Evolutionary conservation across 306 rosid species (phyloP).

Genomic region (Biancaea sappan): DNA sequence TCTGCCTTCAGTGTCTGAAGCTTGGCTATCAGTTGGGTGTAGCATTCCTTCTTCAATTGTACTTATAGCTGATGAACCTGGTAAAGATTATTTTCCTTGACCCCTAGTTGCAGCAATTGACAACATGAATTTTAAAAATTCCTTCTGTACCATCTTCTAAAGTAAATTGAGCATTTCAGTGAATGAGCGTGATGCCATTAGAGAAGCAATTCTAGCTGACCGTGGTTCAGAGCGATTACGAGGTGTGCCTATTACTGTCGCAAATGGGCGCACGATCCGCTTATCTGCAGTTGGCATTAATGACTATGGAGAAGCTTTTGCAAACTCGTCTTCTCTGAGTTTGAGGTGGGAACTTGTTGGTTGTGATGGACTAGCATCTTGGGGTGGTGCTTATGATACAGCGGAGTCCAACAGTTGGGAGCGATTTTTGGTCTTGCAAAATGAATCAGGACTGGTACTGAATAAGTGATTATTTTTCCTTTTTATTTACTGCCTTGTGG

Average conservation of each 20-base stretch:
- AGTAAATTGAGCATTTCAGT: conserved; percentile 54
- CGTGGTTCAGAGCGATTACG: conserved; percentile 56
- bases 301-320: conserved; percentile 74
- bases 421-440: conserved; percentile 80
- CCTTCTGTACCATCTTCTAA: conserved; percentile 19
- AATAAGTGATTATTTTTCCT: conserved; percentile 26
- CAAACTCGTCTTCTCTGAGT: conserved; percentile 85
- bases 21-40: conserved; percentile 57
- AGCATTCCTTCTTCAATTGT: conserved; percentile 73
- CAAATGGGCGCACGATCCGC: conserved; percentile 80
- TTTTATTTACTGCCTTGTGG: conserved; percentile 25
- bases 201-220: conserved; percentile 69
- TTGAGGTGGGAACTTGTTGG: conserved; percentile 82
- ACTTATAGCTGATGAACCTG: conserved; percentile 82
- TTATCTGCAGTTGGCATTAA: conserved; percentile 78
- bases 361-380: conserved; percentile 76
- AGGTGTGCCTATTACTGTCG: conserved; percentile 70
- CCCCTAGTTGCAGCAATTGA: conserved; percentile 30
- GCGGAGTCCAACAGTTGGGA: conserved; percentile 66
- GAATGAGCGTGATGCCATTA: conserved; percentile 57
- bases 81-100: conserved; percentile 42
- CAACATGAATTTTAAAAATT: conserved; percentile 10
- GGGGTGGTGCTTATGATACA: conserved; percentile 61
- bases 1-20: conserved; percentile 65
- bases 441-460: conserved; percentile 84